Conservation (phyloP, 208 protist genomes). For the Leishmania major region DNA sequence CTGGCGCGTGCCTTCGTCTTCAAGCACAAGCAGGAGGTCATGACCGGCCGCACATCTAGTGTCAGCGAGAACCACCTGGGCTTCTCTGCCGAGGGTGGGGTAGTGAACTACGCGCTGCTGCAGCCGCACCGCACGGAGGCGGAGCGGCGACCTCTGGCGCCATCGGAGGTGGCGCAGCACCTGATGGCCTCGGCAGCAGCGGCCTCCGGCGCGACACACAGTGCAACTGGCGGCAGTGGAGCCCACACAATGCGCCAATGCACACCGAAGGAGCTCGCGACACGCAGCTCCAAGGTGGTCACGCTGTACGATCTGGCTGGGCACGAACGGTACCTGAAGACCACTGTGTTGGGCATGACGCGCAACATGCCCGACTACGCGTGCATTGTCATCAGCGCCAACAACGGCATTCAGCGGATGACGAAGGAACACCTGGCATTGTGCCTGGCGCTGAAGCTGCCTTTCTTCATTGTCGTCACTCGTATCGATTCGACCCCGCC, state of each 20-base stretch:
- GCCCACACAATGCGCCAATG: slow-evolving; percentile 36
- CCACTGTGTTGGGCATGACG: slow-evolving; percentile 98
- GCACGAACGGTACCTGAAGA: slow-evolving; percentile 98
- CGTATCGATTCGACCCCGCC: slow-evolving; percentile 96
- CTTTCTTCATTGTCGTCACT: slow-evolving; percentile 96
- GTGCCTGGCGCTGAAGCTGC: slow-evolving; percentile 95
- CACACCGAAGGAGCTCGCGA: slow-evolving; percentile 76
- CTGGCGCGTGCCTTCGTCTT: slow-evolving; percentile 90
- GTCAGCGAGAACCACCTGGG: slow-evolving; percentile 96
- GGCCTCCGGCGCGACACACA: not conserved
- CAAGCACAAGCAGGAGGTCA: slow-evolving; percentile 96
- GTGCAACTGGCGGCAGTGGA: not conserved
- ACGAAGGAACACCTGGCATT: slow-evolving; percentile 97
- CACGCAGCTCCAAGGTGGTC: slow-evolving; percentile 92
- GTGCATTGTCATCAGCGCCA: slow-evolving; percentile 93
- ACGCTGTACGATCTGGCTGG: slow-evolving; percentile 98
- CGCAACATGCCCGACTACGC: slow-evolving; percentile 95
- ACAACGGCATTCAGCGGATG: slow-evolving; percentile 95
- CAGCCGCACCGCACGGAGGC: slow-evolving; percentile 19
- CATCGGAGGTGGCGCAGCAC: slow-evolving; percentile 11
- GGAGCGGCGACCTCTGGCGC: slow-evolving; percentile 18
- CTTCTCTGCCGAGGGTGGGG: slow-evolving; percentile 91
- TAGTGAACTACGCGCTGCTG: slow-evolving; percentile 86
- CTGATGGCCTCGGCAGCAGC: not conserved
- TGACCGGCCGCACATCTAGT: slow-evolving; percentile 95